Percentiles rank a stretch among this genome's conserved stretches.
These are phyloP conservation scores for Chytriomyces sp. DNA, from an alignment of 192 early-diverging fungal genomes.

Conservation along the genomic window DNA sequence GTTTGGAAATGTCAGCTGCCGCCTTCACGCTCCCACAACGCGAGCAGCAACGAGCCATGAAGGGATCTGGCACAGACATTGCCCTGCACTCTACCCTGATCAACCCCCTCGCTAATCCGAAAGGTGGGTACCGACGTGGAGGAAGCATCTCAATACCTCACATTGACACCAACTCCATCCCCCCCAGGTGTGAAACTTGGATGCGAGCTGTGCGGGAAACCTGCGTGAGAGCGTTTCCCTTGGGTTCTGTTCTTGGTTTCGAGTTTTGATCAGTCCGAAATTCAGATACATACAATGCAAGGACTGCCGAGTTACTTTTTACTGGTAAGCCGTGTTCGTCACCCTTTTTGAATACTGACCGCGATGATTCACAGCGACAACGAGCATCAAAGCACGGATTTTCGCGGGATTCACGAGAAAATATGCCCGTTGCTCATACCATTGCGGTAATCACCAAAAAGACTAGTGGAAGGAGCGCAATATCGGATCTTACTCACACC, in stretches of 20 bases:
- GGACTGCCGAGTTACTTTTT: constrained; percentile 62
- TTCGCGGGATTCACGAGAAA: constrained; percentile 57
- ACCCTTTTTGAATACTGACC: background rate
- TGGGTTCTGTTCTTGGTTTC: background rate
- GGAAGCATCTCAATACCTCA: background rate
- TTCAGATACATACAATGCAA: constrained; percentile 60
- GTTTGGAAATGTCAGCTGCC: background rate
- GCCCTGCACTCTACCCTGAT: constrained; percentile 40
- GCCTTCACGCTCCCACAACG: background rate
- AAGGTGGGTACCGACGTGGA: constrained; percentile 41
- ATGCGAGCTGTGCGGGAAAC: constrained; percentile 65
- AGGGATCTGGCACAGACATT: background rate
- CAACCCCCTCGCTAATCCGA: constrained; percentile 66
- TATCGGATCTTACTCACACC: too few species aligned
- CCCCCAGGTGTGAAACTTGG: constrained; percentile 50
- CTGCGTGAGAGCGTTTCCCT: constrained; percentile 41
- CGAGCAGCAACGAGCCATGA: background rate
- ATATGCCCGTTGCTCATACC: constrained; percentile 57
- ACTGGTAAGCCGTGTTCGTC: constrained; percentile 44
- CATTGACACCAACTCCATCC: background rate
- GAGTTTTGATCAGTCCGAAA: background rate
- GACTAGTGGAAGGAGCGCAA: too few species aligned
- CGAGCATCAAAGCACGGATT: constrained; percentile 60
- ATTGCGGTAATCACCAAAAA: constrained; percentile 37
- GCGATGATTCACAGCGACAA: constrained; percentile 44